Conservation (phyloP, 768 basidiomycete species). For the Strobilomyces confusus region DNA sequence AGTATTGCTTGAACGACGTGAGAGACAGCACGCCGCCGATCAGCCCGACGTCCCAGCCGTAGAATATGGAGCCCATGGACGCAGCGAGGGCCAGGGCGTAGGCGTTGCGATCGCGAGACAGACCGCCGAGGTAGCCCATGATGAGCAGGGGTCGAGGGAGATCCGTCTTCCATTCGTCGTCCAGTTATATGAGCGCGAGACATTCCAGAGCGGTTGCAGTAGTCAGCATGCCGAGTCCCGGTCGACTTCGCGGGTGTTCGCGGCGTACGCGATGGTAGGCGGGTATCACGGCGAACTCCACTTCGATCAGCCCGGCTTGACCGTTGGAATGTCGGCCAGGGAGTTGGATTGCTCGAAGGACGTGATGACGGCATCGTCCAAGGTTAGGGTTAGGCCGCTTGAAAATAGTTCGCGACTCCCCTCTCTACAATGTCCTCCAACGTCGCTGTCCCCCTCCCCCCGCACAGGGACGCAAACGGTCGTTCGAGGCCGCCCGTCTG, state of each 20-base stretch:
- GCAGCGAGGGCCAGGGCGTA: slow-evolving; percentile 44
- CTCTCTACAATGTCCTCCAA: slow-evolving; percentile 17
- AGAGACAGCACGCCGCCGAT: slow-evolving; percentile 49
- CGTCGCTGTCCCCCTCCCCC: slow-evolving; percentile 20
- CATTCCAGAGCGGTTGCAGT: neutral
- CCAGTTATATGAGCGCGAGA: neutral
- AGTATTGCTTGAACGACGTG: slow-evolving; percentile 44
- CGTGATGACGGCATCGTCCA: no score
- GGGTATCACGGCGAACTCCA: neutral
- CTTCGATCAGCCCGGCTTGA: neutral
- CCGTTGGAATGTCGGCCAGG: no score
- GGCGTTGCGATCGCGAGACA: slow-evolving; percentile 39
- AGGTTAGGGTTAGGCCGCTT: neutral
- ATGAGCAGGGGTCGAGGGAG: neutral
- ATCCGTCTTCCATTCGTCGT: neutral
- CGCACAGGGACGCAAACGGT: slow-evolving; percentile 4
- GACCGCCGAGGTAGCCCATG: slow-evolving; percentile 29
- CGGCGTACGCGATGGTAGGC: neutral
- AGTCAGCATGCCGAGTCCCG: neutral
- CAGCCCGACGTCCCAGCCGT: slow-evolving; percentile 46
- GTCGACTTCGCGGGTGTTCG: neutral
- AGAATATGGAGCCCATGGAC: slow-evolving; percentile 46
- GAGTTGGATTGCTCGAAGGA: no score
- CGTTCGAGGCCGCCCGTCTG: slow-evolving; percentile 56
- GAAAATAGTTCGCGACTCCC: neutral